These are phyloP conservation scores for Pulveroboletus sp. DNA, from an alignment of 1,284 basidiomycete species.

Conservation along the genomic window DNA sequence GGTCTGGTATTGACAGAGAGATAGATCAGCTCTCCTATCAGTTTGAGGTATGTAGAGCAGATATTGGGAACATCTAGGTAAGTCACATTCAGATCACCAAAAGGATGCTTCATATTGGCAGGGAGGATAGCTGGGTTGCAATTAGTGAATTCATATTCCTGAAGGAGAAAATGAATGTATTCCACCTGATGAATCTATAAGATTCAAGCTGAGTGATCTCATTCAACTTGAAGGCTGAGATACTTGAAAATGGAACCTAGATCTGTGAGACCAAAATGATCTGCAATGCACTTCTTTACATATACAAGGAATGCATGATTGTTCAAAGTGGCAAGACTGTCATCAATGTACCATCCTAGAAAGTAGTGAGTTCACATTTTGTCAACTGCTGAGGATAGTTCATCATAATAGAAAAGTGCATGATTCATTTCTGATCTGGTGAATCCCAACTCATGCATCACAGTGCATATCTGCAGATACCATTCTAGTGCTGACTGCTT, in stretches of 20 bases:
- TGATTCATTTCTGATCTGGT: background rate
- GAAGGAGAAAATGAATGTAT: background rate
- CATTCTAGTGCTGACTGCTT: background rate
- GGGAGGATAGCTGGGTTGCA: background rate
- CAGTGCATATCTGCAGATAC: background rate
- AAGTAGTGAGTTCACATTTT: background rate
- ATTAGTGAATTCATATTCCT: background rate
- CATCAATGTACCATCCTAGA: background rate
- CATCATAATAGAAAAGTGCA: slow-evolving; percentile 9
- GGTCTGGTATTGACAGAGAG: background rate
- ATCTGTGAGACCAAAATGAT: no score
- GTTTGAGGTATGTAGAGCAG: background rate
- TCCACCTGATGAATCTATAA: background rate
- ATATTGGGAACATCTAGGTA: background rate
- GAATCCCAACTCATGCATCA: background rate
- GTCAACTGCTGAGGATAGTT: rapidly evolving
- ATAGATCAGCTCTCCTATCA: background rate
- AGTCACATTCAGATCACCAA: background rate
- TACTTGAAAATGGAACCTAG: background rate
- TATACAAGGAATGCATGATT: background rate
- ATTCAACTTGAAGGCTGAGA: background rate
- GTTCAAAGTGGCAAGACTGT: background rate
- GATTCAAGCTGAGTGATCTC: rapidly evolving
- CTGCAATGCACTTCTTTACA: background rate
- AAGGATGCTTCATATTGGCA: background rate